Evolutionary conservation across 345 rosid species (phyloP).

Genomic region (Raphanus sativus): DNA sequence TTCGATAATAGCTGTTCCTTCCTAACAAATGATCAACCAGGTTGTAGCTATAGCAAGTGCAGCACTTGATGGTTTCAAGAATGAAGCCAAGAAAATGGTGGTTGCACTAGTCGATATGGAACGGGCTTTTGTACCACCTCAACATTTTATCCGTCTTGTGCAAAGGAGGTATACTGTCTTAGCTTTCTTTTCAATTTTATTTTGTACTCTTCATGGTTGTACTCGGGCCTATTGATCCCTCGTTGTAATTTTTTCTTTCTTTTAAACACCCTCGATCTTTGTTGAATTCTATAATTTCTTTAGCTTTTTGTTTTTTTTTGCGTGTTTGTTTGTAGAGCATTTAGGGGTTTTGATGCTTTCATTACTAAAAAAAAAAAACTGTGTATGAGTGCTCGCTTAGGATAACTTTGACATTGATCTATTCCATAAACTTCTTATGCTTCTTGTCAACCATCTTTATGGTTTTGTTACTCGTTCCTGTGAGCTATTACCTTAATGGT

Average conservation of each 20-base stretch:
- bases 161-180: constrained; percentile 67
- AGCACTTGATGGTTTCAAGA: constrained; percentile 65
- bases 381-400: not conserved
- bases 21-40: constrained; percentile 41
- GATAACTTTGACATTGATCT: not conserved
- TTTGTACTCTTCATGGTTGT: not conserved
- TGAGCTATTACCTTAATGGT: not conserved
- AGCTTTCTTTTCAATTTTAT: constrained; percentile 2
- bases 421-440: not conserved
- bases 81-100: not conserved
- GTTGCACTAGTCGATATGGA: not conserved
- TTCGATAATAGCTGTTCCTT: not conserved
- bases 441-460: constrained; percentile 12
- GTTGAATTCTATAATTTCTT: not conserved
- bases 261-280: not conserved
- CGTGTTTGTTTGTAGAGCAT: not conserved
- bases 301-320: not conserved
- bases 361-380: not conserved
- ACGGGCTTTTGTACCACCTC: constrained; percentile 99
- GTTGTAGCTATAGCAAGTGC: constrained; percentile 85
- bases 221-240: not conserved
- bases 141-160: constrained; percentile 95
- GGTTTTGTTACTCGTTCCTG: not conserved
- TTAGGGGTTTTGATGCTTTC: not conserved
- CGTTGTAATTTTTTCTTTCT: not conserved